A percentile compares a stretch with the other conserved stretches of the same genome.
Evolutionary conservation across 805 yeast genomes (phyloP).

Genomic region (Wickerhamiella dianesei): DNA sequence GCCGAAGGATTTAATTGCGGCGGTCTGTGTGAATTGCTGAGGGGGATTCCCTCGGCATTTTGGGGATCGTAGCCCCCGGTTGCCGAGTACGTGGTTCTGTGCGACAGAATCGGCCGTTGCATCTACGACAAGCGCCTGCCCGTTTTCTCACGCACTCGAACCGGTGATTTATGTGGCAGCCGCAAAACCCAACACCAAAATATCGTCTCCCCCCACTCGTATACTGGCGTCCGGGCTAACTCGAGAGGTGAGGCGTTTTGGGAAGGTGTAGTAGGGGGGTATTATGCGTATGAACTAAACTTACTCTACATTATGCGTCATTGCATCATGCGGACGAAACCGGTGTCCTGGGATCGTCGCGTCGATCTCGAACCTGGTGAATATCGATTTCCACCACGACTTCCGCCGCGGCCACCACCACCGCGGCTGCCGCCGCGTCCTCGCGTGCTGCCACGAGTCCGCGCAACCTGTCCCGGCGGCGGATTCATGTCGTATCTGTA

Average conservation of each 20-base stretch:
- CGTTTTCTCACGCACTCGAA: neutral
- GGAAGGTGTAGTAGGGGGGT: neutral
- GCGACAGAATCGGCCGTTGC: constrained; percentile 3
- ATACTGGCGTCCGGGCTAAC: too few relatives aligned
- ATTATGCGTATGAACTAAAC: neutral
- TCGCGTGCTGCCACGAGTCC: too few relatives aligned
- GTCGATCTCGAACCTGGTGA: too few relatives aligned
- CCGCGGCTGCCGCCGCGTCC: too few relatives aligned
- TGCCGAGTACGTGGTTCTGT: constrained; percentile 13
- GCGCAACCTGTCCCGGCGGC: too few relatives aligned
- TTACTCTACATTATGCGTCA: neutral
- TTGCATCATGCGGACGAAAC: neutral
- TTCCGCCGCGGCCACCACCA: neutral
- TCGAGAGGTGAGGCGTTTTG: too few relatives aligned
- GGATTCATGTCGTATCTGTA: too few relatives aligned
- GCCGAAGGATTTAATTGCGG: neutral
- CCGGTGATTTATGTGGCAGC: too few relatives aligned
- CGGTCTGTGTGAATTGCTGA: neutral
- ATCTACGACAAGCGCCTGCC: neutral
- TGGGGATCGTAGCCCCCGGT: neutral
- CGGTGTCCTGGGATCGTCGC: neutral
- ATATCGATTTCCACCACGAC: too few relatives aligned
- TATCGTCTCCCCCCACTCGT: too few relatives aligned
- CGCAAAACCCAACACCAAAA: too few relatives aligned
- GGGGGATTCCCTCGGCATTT: neutral